phyloP scores from a whole-genome alignment of 306 rosid species.

The Pterocarpus santalinus region DNA sequence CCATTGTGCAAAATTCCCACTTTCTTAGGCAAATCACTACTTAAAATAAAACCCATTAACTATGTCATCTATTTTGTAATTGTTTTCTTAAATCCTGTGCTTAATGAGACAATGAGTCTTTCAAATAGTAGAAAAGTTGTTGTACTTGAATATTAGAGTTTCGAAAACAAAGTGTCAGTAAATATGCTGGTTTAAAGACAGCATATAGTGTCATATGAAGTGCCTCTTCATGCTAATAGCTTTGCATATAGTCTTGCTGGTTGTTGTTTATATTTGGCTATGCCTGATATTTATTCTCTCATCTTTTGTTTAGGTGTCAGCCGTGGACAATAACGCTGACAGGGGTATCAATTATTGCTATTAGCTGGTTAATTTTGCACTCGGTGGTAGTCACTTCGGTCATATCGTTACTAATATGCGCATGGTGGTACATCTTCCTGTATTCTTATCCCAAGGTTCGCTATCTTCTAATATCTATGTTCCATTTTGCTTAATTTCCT shows the following conservation, averaged over 20 bases:
- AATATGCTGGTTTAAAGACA: background rate
- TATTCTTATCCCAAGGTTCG: constrained; percentile 90
- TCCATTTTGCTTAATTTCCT: background rate
- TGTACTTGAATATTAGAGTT: background rate
- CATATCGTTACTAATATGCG: constrained; percentile 53
- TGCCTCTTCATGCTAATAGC: background rate
- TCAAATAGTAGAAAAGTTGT: background rate
- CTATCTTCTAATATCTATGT: background rate
- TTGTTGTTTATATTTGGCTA: background rate
- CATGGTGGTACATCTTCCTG: constrained; percentile 92
- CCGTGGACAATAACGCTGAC: constrained; percentile 54
- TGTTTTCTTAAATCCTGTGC: no score
- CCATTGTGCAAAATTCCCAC: background rate
- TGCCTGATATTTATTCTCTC: background rate
- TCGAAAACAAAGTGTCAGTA: background rate
- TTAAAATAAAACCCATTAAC: background rate
- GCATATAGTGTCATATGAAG: background rate
- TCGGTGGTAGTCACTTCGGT: constrained; percentile 57
- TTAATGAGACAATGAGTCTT: background rate
- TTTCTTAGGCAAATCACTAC: background rate
- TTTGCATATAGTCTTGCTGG: background rate
- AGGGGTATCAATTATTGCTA: constrained; percentile 41
- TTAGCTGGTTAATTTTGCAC: constrained; percentile 73
- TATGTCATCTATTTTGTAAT: no score
- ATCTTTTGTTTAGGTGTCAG: constrained; percentile 50